Evolutionary conservation across 1,284 basidiomycete species (phyloP), one percentile per base, ranked within the genome.

Genomic region (Cryptococcus maquisensis): DNA sequence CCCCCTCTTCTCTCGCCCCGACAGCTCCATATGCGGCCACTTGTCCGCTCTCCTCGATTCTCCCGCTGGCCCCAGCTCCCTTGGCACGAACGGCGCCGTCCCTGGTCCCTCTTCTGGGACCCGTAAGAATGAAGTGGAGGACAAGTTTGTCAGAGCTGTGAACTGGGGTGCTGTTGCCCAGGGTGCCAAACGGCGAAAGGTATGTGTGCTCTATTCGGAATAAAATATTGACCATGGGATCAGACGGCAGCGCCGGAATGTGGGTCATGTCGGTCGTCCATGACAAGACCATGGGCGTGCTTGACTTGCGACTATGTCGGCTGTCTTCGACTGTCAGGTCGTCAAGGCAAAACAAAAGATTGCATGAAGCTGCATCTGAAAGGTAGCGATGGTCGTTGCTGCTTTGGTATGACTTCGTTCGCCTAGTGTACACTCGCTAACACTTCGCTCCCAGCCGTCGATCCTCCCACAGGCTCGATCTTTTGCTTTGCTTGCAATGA

Each of bases 201-300:
- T 71, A 52, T 59, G 67, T 52, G 5, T 36, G 5, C 9, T 8
- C 23, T 39, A 18, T 38, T n/a, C 7, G 15, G 16, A 28, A 16
- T 21, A n/a, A n/a, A 24, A 40, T 21, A 15, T 26, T 54, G 52
- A 20, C 42, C 18, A 18, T 18, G 7, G 54, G 74, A 72, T 67
- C 7, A 77, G 76, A 66, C 72, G 12, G 60, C 69, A 9, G 64
- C 78, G 23, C 87, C 88, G 9, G 74, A 79, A 7, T 92, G 90
- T 68, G 80, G 81, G 10, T 80, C 79, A 8, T 93, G 90, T 67
- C 70, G 78, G 4, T 55, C 80, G 0, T 67, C 83, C 0, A 77
- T 90, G 20, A 76, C 83, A 3, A 79, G 87, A n/a, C 88, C 89
- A 1, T 86, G 87, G 70, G 84, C 83, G 8, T 93, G 90, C 64